Base-by-base conservation (phyloP, 306 rosid species). In the Cicer arietinum region DNA sequence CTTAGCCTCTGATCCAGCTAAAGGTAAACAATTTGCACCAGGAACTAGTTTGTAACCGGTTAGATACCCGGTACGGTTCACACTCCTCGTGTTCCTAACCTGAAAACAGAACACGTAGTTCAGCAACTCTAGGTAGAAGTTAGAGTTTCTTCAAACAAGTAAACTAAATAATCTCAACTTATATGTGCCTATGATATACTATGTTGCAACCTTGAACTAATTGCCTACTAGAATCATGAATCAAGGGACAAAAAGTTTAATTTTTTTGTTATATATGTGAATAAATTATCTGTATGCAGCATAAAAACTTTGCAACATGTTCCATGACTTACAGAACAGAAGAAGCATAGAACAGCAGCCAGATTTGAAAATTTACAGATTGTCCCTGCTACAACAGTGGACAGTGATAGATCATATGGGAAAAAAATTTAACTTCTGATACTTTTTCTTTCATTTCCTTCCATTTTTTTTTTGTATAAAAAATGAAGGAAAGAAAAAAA, bases 1-100 rank as follows among this genome's bases (percentile, higher is more conserved):
- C 84, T 91, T 91, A 71, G 93, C 96, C 85, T 91, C 96, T 56
- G 92, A 81, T 46, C 96, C 90, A 64, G 96, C 96, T 67, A 91
- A 78, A 45, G 93, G 96, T 71, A 91, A 76, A 72, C 96, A 91
- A 70, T 91, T 91, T 71, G 96, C 85, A 73, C 93, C 96, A 58
- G 96, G 96, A 37, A 91, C 93, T 59, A 91, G 86, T 87, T 75
- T 87, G 89, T 74, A 91, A 16, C 93, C 96, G 1, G 96, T 91
- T 42, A 89, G 87, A 79, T 91, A 85, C 59, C 96, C 96, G 0
- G 93, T 91, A 54, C 93, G 85, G 83, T 87, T 91, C 69, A 83
- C 96, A 10, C 85, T 87, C 74, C 96, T 87, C 37, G 96, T 90
- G 93, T 90, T 89, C 83, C 96, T 82, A 16, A 88, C 90, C 96